A percentile compares a stretch with the other conserved stretches of the same genome.
Conservation (phyloP, 176 grass and related monocot genomes). For the Avena sativa region DNA sequence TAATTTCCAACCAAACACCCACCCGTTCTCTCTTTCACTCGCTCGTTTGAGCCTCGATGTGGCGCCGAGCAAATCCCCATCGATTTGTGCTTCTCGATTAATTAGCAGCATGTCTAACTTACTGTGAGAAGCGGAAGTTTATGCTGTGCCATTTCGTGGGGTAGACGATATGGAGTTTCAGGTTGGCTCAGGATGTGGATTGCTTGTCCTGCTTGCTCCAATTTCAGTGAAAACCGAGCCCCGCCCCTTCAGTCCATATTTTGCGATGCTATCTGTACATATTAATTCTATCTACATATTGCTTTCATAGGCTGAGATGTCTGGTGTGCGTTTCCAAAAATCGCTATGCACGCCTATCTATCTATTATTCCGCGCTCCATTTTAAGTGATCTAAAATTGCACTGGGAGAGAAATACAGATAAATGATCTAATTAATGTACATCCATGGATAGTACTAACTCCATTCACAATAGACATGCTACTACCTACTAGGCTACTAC, state of each 20-base stretch:
- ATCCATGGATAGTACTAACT: neutral
- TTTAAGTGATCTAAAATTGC: neutral
- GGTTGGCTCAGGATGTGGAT: neutral
- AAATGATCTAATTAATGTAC: neutral
- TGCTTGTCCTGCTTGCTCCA: neutral
- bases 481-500: neutral
- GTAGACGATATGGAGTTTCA: neutral
- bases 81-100: neutral
- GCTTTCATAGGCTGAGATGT: slow-evolving; percentile 4
- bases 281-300: neutral
- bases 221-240: neutral
- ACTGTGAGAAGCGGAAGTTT: neutral
- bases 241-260: neutral
- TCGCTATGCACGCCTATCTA: neutral
- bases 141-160: neutral
- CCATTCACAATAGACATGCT: neutral
- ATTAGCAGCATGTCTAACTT: neutral
- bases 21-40: neutral
- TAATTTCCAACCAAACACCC: neutral
- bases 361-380: neutral
- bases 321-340: neutral
- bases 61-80: neutral
- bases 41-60: neutral
- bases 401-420: neutral
- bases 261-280: neutral